Conservation (phyloP, 768 basidiomycete genomes). For the Lactarius vividus region DNA sequence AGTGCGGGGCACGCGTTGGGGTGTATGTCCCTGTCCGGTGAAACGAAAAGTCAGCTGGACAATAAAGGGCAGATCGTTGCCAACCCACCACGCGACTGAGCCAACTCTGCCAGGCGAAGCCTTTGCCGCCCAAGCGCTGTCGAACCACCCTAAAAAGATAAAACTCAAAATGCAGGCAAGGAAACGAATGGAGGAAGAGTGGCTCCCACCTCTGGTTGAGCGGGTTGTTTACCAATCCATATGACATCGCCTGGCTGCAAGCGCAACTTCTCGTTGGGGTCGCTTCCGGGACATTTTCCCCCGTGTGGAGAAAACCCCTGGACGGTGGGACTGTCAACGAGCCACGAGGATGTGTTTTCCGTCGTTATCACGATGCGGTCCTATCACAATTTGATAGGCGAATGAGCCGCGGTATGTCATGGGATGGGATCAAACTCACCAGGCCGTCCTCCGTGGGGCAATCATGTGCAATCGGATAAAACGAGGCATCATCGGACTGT, state of each 20-base stretch:
- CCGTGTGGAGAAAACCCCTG: not conserved
- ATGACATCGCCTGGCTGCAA: slow-evolving; percentile 25
- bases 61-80: slow-evolving; percentile 20
- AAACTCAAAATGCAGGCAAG: slow-evolving; percentile 11
- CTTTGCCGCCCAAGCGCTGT: slow-evolving; percentile 75
- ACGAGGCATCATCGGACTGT: slow-evolving; percentile 30
- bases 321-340: slow-evolving; percentile 38
- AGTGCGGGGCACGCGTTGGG: slow-evolving; percentile 63
- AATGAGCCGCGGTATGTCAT: not conserved
- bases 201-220: slow-evolving; percentile 16
- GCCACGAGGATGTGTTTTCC: slow-evolving; percentile 47
- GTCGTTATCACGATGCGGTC: slow-evolving; percentile 50
- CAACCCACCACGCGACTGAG: slow-evolving; percentile 57
- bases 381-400: slow-evolving; percentile 34
- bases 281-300: not conserved
- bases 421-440: slow-evolving; percentile 32
- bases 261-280: not conserved
- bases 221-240: slow-evolving; percentile 21
- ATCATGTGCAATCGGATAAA: slow-evolving; percentile 43
- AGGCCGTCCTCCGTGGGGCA: slow-evolving; percentile 34
- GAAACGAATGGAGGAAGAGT: not conserved
- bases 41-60: slow-evolving; percentile 6
- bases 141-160: slow-evolving; percentile 67
- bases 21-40: slow-evolving; percentile 50
- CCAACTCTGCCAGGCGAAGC: slow-evolving; percentile 61